Evolutionary conservation across 1,139 yeast species (phyloP).

Genomic region (Citeromyces hawaiiensis): DNA sequence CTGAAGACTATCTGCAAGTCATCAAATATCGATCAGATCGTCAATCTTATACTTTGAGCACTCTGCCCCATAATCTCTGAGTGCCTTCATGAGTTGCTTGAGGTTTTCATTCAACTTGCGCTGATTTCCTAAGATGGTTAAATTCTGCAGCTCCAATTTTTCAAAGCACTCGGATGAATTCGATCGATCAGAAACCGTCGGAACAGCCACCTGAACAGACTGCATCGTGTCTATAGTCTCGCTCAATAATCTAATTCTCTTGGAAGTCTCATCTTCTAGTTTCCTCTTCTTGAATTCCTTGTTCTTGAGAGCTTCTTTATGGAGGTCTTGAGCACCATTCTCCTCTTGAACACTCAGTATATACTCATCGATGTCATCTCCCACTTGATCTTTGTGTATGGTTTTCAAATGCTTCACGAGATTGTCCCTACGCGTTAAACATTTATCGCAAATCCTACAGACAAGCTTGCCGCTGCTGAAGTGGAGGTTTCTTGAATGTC

Average conservation of each 20-base stretch:
- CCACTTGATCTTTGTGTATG: background rate
- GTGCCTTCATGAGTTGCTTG: background rate
- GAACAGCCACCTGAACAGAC: background rate
- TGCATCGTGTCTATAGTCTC: background rate
- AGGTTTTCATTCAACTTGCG: background rate
- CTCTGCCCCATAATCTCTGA: background rate
- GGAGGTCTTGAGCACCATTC: background rate
- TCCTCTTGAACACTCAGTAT: background rate
- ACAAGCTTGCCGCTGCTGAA: background rate
- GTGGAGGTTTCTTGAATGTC: background rate
- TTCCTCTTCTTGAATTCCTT: background rate
- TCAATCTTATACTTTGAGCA: background rate
- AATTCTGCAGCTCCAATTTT: background rate
- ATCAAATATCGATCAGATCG: background rate
- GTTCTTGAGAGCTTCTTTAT: background rate
- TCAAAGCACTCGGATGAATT: background rate
- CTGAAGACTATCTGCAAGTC: too few species aligned
- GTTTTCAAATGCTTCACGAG: background rate
- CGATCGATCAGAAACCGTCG: background rate
- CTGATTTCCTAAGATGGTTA: background rate
- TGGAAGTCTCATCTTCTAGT: background rate
- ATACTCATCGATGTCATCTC: background rate
- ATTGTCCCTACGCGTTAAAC: background rate
- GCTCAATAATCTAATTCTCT: background rate
- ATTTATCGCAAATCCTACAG: background rate